A percentile compares a stretch with the other conserved stretches of the same genome.
Conservation (phyloP, 345 rosid species). For the Streptanthus diversifolius region DNA sequence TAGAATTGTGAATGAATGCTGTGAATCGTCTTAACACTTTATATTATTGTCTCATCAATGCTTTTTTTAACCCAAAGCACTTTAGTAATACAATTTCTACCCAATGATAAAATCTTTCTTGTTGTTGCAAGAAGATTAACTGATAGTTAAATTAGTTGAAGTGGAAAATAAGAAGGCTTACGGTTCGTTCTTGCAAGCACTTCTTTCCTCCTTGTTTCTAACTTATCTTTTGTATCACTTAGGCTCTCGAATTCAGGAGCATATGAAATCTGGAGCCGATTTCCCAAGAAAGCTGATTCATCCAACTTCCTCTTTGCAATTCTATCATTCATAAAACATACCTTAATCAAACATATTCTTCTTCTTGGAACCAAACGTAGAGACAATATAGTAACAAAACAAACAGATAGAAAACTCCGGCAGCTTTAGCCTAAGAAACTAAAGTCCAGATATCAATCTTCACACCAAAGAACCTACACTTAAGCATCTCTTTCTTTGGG, state of each 20-base stretch:
- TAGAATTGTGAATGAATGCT: background rate
- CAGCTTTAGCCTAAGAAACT: background rate
- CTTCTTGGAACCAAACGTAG: background rate
- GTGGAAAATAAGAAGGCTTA: slow-evolving; percentile 34
- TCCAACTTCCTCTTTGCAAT: slow-evolving; percentile 92
- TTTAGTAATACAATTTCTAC: background rate
- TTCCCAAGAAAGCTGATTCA: slow-evolving; percentile 70
- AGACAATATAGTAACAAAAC: background rate
- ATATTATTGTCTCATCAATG: background rate
- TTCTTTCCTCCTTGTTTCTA: slow-evolving; percentile 78
- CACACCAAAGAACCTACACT: background rate
- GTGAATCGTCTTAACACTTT: background rate
- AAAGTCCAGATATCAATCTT: background rate
- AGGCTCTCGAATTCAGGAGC: slow-evolving; percentile 77
- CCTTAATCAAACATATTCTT: background rate
- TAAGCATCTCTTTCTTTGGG: background rate
- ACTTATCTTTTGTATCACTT: slow-evolving; percentile 66
- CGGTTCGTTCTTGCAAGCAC: slow-evolving; percentile 59
- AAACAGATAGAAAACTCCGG: background rate
- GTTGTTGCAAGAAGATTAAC: background rate
- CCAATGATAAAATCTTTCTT: background rate
- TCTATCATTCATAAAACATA: slow-evolving; percentile 35
- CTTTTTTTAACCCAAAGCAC: background rate
- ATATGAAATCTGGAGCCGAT: slow-evolving; percentile 64
- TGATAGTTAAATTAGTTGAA: background rate